Conservation (phyloP, 345 rosid species). For the Rhodomyrtus tomentosa region DNA sequence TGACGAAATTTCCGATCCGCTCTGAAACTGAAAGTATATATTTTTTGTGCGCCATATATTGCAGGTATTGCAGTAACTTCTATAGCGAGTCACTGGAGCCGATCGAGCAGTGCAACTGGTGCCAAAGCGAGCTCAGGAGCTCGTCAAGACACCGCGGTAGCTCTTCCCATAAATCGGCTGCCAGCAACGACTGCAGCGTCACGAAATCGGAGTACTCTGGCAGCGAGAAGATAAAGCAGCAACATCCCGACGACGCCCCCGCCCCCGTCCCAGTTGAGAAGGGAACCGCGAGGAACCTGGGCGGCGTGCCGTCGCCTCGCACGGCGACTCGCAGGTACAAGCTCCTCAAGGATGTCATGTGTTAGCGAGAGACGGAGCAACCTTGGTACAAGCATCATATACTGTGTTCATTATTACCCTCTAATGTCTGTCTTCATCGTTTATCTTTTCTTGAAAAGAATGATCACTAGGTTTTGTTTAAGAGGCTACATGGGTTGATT, state of each 20-base stretch:
- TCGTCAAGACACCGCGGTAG: constrained; percentile 18
- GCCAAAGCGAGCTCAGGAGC: constrained; percentile 56
- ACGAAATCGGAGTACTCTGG: constrained; percentile 48
- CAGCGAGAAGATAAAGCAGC: constrained; percentile 41
- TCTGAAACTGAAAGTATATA: too few species aligned
- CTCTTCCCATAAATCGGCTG: constrained; percentile 30
- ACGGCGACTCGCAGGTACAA: constrained; percentile 90
- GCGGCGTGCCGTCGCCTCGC: constrained; percentile 62
- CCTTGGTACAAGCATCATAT: not conserved
- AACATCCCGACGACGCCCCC: not conserved
- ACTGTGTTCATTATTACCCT: not conserved
- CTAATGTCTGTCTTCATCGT: not conserved
- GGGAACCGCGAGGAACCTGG: not conserved
- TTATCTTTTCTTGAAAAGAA: not conserved
- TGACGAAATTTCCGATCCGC: not conserved
- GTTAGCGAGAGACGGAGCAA: constrained; percentile 12
- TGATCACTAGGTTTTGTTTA: not conserved
- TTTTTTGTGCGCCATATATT: not conserved
- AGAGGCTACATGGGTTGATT: not conserved
- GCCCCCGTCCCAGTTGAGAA: not conserved
- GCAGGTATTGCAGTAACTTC: constrained; percentile 87
- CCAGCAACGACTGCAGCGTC: constrained; percentile 20
- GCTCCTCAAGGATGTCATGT: constrained; percentile 99
- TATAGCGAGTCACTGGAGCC: constrained; percentile 54
- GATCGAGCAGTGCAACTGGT: constrained; percentile 80